These are phyloP conservation scores for Blastocystis sp. DNA, from an alignment of 352 stramenopile genomes.

Conservation along the genomic window DNA sequence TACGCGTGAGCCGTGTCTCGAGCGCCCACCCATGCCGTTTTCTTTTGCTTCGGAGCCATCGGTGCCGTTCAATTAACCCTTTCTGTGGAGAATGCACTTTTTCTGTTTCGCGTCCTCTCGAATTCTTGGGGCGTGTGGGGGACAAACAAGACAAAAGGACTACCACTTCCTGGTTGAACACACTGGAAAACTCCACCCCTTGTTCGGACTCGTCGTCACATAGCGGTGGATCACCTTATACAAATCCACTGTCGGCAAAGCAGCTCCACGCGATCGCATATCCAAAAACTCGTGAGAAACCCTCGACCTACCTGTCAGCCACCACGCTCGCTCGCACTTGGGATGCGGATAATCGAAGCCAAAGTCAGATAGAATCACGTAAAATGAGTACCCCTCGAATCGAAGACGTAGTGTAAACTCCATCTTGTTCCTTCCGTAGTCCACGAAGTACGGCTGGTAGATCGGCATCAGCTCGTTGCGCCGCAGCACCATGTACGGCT, in stretches of 20 bases:
- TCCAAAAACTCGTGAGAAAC: not conserved
- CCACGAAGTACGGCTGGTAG: slow-evolving; percentile 54
- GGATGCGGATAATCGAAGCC: slow-evolving; percentile 60
- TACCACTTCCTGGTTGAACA: not conserved
- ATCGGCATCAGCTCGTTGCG: slow-evolving; percentile 13
- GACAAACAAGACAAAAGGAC: not conserved
- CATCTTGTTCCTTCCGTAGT: slow-evolving; percentile 62
- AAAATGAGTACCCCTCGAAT: slow-evolving; percentile 28
- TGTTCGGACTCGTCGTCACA: not conserved
- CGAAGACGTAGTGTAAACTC: not conserved
- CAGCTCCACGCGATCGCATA: not conserved
- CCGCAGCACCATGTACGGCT: slow-evolving; percentile 39
- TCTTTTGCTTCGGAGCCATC: not conserved
- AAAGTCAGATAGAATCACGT: slow-evolving; percentile 54
- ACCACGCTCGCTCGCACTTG: not conserved
- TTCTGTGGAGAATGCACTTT: not conserved
- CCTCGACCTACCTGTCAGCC: not conserved
- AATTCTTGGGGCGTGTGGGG: not conserved
- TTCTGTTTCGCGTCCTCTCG: not conserved
- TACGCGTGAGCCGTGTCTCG: not conserved
- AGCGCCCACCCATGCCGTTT: slow-evolving; percentile 17
- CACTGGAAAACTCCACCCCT: not conserved
- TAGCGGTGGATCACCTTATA: not conserved
- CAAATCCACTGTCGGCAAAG: not conserved
- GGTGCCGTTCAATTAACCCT: not conserved